Base-by-base conservation (phyloP, 345 rosid genomes). In the Hibiscus trionum region DNA sequence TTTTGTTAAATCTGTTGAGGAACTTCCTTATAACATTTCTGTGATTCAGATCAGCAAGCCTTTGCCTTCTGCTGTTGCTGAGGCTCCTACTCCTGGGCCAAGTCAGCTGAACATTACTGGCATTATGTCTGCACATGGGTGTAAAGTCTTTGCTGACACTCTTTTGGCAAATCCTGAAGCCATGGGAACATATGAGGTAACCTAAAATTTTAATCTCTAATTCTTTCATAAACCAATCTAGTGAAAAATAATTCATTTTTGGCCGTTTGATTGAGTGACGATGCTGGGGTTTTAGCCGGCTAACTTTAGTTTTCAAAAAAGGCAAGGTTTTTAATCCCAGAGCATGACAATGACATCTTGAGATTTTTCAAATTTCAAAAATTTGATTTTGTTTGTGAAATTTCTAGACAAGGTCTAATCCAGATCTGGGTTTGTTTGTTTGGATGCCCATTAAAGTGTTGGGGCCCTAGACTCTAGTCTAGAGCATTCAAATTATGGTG, bases 21-120 rank as follows among this genome's bases (percentile, higher is more conserved):
- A 90, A 72, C 42, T 88, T 61, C 90, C 99, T 0, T 95, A 95
- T 67, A 95, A 95, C 73, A 89, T 95, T 53, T 92, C 98, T 0
- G 83, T 95, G 2, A 83, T 95, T 14, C 97, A 95, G 97, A 84
- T 95, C 79, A 90, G 91, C 72, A 87, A 80, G 76, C 16, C 82
- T 11, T 71, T 95, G 47, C 88, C 91, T 26, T 95, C 99, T 5
- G 90, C 78, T 33, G 87, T 70, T 31, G 97, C 97, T 2, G 82
- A 81, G 27, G 99, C 98, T 61, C 98, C 98, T 35, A 72, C 88
- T 6, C 99, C 99, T n/a, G 94, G 77, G 16, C 97, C 98, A 16
- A 74, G 86, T 46, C 78, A 79, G 81, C 70, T 88, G 80, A 95
- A 89, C 44, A 15, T 95, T 61, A 93, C 99, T 21, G 84, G 76